A percentile compares a stretch with the other conserved stretches of the same genome.
Evolutionary conservation across 1,139 yeast species (phyloP).

Genomic region (Sporopachydermia cereana): DNA sequence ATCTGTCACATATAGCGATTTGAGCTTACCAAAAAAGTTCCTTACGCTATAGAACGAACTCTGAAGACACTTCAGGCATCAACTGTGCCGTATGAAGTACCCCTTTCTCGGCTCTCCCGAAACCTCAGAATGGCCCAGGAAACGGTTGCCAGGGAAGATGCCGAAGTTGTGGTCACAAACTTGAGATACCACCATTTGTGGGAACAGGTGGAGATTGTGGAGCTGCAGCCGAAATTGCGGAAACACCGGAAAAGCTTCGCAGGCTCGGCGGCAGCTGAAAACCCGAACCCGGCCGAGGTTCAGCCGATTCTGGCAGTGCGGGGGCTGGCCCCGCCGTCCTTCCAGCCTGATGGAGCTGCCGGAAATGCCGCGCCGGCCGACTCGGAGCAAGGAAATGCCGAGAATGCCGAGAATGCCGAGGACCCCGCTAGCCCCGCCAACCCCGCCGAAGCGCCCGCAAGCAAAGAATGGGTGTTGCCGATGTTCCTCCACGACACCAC

Average conservation of each 20-base stretch:
- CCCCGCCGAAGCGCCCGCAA: conserved; percentile 14
- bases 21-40: too few relatives aligned
- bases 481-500: conserved; percentile 19
- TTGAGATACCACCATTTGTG: conserved; percentile 44
- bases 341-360: conserved; percentile 18
- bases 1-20: too few relatives aligned
- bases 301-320: background rate
- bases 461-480: conserved; percentile 21
- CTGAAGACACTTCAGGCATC: too few relatives aligned
- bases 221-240: conserved; percentile 8
- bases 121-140: conserved; percentile 1
- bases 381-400: conserved; percentile 19
- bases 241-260: conserved; percentile 1
- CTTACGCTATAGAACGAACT: too few relatives aligned
- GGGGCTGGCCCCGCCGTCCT: conserved; percentile 4
- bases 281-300: background rate
- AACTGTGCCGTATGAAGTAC: too few relatives aligned
- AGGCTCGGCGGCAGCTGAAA: background rate
- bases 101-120: too few relatives aligned
- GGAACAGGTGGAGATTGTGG: conserved; percentile 27
- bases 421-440: conserved; percentile 17
- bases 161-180: conserved; percentile 19
- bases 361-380: too few relatives aligned
- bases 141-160: background rate
- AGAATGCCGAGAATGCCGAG: conserved; percentile 7